A percentile compares a stretch with the other conserved stretches of the same genome.
Evolutionary conservation across 768 basidiomycete species (phyloP).

Genomic region (Gymnopilus junonius): DNA sequence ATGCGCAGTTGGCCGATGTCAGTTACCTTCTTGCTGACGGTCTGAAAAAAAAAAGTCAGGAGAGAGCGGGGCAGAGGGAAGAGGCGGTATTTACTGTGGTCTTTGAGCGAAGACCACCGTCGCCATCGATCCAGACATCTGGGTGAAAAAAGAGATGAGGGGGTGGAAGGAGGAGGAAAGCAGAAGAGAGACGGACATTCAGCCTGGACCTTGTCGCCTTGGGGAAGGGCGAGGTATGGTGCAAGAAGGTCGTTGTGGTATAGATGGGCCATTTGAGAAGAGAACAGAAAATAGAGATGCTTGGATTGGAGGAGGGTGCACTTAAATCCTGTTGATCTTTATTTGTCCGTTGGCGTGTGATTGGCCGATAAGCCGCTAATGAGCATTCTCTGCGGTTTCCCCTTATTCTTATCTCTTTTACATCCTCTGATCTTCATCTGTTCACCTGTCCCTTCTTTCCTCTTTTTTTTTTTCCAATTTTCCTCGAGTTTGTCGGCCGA

Average conservation of each 20-base stretch:
- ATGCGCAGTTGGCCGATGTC: slow-evolving; percentile 91
- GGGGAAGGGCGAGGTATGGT: slow-evolving; percentile 86
- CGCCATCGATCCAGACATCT: slow-evolving; percentile 99
- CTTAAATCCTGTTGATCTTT: slow-evolving; percentile 35
- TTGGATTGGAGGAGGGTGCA: slow-evolving; percentile 24
- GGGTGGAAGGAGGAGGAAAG: slow-evolving; percentile 16
- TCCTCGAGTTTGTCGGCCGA: not conserved
- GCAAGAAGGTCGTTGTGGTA: slow-evolving; percentile 88
- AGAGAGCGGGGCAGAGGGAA: slow-evolving; percentile 11
- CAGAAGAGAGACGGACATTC: slow-evolving; percentile 69
- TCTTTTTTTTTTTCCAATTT: slow-evolving; percentile 8
- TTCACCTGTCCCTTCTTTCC: too few relatives aligned
- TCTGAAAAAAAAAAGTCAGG: slow-evolving; percentile 48
- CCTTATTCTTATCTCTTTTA: too few relatives aligned
- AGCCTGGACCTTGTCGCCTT: slow-evolving; percentile 93
- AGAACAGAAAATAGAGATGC: slow-evolving; percentile 28
- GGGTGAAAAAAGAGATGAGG: slow-evolving; percentile 22
- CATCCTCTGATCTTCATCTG: too few relatives aligned
- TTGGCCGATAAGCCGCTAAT: slow-evolving; percentile 47
- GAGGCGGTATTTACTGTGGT: slow-evolving; percentile 65
- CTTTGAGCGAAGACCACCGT: slow-evolving; percentile 93
- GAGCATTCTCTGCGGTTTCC: too few relatives aligned
- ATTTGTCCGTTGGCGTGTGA: slow-evolving; percentile 37
- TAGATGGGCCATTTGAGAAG: slow-evolving; percentile 34
- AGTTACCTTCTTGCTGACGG: slow-evolving; percentile 83